Conservation (phyloP, 257 asterid genomes). For the Nicotiana otophora region DNA sequence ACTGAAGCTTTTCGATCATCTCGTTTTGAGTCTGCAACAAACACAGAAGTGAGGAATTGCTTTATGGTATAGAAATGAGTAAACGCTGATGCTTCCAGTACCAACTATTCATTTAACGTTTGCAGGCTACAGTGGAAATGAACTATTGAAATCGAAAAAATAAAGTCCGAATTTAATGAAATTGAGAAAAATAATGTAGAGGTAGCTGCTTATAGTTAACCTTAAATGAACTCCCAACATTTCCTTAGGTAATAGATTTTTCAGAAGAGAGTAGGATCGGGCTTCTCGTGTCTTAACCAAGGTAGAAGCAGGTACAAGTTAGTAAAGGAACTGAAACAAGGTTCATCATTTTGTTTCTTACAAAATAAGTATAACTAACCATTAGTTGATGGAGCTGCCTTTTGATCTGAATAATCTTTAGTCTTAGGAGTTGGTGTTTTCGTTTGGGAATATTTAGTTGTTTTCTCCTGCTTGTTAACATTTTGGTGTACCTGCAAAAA, state of each 20-base stretch:
- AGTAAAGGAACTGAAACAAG: background rate
- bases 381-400: slow-evolving; percentile 30
- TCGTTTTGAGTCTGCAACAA: slow-evolving; percentile 35
- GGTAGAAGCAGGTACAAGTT: background rate
- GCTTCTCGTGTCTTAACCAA: background rate
- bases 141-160: background rate
- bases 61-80: background rate
- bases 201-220: background rate
- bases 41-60: background rate
- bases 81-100: background rate
- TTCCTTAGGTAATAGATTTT: background rate
- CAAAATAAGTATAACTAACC: slow-evolving; percentile 33
- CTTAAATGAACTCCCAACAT: background rate
- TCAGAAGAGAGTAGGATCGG: background rate
- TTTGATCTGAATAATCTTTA: slow-evolving; percentile 20
- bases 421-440: slow-evolving; percentile 19
- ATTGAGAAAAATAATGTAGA: background rate
- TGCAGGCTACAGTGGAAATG: background rate
- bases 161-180: background rate
- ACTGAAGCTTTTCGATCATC: slow-evolving; percentile 22
- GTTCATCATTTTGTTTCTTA: background rate
- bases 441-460: slow-evolving; percentile 20
- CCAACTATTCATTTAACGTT: background rate
- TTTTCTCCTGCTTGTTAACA: slow-evolving; percentile 26
- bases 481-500: slow-evolving; percentile 41